Conservation (phyloP, 768 basidiomycete species). For the Tylopilus plumbeoviolaceoides region DNA sequence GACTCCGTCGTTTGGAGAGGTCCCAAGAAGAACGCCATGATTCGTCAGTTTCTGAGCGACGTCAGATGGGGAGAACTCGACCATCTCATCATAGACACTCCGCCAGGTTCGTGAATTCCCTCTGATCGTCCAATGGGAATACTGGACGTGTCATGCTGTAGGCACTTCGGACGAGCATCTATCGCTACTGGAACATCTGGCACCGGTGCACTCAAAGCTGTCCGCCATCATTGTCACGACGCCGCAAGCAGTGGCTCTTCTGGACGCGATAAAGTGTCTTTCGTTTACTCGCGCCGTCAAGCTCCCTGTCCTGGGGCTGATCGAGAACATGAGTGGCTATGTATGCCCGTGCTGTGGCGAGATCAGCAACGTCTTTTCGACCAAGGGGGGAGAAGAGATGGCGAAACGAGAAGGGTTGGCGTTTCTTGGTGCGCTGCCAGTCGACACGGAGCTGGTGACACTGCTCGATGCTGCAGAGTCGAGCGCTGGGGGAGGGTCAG, state of each 20-base stretch:
- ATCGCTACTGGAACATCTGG: constrained; percentile 89
- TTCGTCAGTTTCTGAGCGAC: constrained; percentile 89
- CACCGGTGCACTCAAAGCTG: constrained; percentile 73
- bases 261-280: constrained; percentile 94
- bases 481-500: constrained; percentile 14
- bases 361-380: constrained; percentile 91
- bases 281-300: constrained; percentile 89
- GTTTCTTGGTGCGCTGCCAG: constrained; percentile 87
- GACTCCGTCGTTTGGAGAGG: constrained; percentile 98
- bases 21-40: constrained; percentile 98
- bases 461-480: constrained; percentile 69
- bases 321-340: constrained; percentile 99
- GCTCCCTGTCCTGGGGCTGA: constrained; percentile 83
- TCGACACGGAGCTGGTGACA: constrained; percentile 87
- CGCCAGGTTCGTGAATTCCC: constrained; percentile 67
- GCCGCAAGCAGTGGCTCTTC: constrained; percentile 92
- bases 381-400: constrained; percentile 89
- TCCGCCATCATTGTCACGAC: constrained; percentile 93
- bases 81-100: constrained; percentile 92
- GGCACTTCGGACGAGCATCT: constrained; percentile 99
- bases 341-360: constrained; percentile 97
- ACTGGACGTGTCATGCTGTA: constrained; percentile 31
- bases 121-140: neutral
- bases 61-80: constrained; percentile 95
- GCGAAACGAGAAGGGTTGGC: constrained; percentile 65